Conservation (phyloP, 1,139 yeast genomes). For the Pichia sp. region DNA sequence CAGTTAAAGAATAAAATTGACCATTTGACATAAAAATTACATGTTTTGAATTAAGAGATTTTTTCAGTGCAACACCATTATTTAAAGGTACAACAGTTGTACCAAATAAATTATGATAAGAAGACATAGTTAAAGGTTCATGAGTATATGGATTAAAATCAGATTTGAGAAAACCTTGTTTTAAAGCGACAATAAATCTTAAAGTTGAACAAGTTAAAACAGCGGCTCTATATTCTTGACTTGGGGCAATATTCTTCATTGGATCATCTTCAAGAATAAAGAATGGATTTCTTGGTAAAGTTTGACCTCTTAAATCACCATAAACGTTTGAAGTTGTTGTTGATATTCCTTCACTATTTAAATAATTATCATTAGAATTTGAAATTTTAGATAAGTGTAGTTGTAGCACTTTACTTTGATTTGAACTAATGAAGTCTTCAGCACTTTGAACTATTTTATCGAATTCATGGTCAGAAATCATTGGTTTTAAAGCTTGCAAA, state of each 20-base stretch:
- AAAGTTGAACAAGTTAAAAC: constrained; percentile 58
- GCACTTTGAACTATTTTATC: constrained; percentile 38
- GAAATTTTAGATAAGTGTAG: constrained; percentile 44
- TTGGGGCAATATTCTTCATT: constrained; percentile 48
- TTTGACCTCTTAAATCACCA: constrained; percentile 59
- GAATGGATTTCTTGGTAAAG: constrained; percentile 71
- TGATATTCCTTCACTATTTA: constrained; percentile 50
- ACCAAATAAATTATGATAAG: constrained; percentile 62
- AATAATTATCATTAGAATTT: constrained; percentile 44
- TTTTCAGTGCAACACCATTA: constrained; percentile 37
- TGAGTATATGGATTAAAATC: constrained; percentile 50
- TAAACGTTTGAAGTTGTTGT: constrained; percentile 58
- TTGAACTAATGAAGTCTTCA: constrained; percentile 38
- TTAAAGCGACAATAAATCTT: constrained; percentile 55
- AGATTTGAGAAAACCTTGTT: constrained; percentile 47
- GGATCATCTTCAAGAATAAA: constrained; percentile 71
- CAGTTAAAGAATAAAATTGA: constrained; percentile 58
- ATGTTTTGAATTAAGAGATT: constrained; percentile 36
- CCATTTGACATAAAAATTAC: constrained; percentile 55
- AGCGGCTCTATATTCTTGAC: constrained; percentile 63
- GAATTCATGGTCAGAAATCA: constrained; percentile 41
- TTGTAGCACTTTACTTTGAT: constrained; percentile 44
- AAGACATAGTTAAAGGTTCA: constrained; percentile 57
- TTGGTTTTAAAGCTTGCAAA: constrained; percentile 44
- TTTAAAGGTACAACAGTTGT: constrained; percentile 56